Percentiles rank a stretch among this genome's conserved stretches.
phyloP scores from a whole-genome alignment of 495 filamentous ascomycete genomes.

The Penicillium turbatum region DNA sequence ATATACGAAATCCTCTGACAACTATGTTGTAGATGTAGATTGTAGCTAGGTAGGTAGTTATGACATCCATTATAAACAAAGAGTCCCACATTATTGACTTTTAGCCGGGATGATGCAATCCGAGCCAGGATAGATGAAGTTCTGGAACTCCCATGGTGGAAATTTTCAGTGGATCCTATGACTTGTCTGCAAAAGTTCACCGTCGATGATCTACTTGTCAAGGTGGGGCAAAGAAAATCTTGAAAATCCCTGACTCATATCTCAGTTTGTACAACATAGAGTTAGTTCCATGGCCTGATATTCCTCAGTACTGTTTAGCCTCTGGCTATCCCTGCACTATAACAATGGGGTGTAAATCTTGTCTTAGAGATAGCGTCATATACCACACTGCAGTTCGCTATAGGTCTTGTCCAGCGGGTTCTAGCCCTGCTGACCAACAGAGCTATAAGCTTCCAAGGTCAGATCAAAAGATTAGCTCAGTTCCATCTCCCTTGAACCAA shows the following conservation, averaged over 20 bases:
- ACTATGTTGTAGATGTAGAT: background rate
- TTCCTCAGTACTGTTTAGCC: no score
- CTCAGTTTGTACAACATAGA: no score
- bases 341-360: no score
- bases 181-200: constrained; percentile 9
- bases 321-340: no score
- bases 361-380: background rate
- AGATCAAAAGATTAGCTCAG: background rate
- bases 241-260: background rate
- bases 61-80: background rate
- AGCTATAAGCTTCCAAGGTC: background rate
- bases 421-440: background rate
- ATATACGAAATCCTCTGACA: background rate
- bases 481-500: background rate
- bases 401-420: background rate
- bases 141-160: constrained; percentile 18
- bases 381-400: no score
- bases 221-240: constrained; percentile 19
- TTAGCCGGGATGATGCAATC: constrained; percentile 12
- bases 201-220: constrained; percentile 19
- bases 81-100: constrained; percentile 3
- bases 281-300: no score
- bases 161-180: constrained; percentile 10
- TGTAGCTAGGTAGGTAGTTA: no score
- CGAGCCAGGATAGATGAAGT: constrained; percentile 8